These are phyloP conservation scores for Monosporascus ibericus DNA, from an alignment of 2,329 filamentous ascomycete genomes.

Conservation along the genomic window DNA sequence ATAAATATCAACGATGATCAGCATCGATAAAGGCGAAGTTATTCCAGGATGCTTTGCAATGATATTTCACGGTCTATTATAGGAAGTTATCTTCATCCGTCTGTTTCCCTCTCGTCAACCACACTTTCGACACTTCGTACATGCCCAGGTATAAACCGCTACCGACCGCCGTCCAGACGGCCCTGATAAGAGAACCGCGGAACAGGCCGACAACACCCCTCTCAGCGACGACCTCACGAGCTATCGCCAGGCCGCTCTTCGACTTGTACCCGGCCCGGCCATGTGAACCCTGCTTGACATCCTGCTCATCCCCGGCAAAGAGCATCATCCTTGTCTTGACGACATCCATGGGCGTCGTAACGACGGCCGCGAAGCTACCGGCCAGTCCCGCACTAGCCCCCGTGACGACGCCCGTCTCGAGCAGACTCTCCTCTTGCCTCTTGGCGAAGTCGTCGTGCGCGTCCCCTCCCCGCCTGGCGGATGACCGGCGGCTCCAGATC, in stretches of 20 bases:
- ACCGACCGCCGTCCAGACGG: slow-evolving; percentile 75
- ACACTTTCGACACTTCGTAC: slow-evolving; percentile 74
- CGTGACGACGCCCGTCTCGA: slow-evolving; percentile 66
- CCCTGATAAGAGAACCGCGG: slow-evolving; percentile 66
- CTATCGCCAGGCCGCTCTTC: slow-evolving; percentile 49
- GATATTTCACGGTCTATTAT: slow-evolving; percentile 1
- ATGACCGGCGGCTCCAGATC: slow-evolving; percentile 35
- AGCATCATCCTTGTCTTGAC: slow-evolving; percentile 90
- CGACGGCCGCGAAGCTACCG: slow-evolving; percentile 65
- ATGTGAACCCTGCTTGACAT: slow-evolving; percentile 21
- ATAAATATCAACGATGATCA: no score
- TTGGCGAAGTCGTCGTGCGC: slow-evolving; percentile 28
- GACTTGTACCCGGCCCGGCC: slow-evolving; percentile 19
- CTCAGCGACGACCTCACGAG: slow-evolving; percentile 57
- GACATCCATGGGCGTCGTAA: slow-evolving; percentile 88
- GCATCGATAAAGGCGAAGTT: no score
- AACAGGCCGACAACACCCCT: slow-evolving; percentile 71
- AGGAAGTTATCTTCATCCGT: slow-evolving; percentile 29
- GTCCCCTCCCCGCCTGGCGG: slow-evolving; percentile 5
- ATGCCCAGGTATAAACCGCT: slow-evolving; percentile 80
- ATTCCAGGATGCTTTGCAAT: no score
- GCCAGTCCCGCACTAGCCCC: slow-evolving; percentile 68
- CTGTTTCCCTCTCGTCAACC: slow-evolving; percentile 43
- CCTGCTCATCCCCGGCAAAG: slow-evolving; percentile 39
- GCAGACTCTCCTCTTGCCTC: slow-evolving; percentile 30